These are phyloP conservation scores for Salvia rosmarinus DNA, from an alignment of 257 asterid genomes.

Conservation along the genomic window DNA sequence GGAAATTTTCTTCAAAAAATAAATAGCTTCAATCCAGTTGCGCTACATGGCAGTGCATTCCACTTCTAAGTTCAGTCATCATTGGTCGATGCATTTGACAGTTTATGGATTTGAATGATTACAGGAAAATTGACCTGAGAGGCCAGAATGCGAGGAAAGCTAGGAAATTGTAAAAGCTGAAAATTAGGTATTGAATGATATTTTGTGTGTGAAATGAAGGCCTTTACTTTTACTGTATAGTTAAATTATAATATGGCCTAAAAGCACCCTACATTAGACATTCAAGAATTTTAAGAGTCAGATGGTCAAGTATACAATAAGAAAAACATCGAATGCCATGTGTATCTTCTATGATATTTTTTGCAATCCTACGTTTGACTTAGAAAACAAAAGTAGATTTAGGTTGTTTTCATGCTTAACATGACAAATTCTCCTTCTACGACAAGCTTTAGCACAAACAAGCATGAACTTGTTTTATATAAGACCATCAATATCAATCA, in stretches of 20 bases:
- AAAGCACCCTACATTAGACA: background rate
- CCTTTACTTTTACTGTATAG: background rate
- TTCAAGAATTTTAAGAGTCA: background rate
- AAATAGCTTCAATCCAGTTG: background rate
- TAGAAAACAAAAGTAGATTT: no score
- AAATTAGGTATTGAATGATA: background rate
- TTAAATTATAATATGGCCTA: background rate
- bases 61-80: background rate
- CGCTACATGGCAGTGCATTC: background rate
- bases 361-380: no score
- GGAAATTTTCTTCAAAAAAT: no score
- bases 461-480: background rate
- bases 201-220: background rate
- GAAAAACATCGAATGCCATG: background rate
- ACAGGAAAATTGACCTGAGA: background rate
- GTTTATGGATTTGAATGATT: background rate
- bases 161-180: background rate
- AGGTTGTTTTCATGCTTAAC: slow-evolving; percentile 5
- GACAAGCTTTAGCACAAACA: slow-evolving; percentile 17
- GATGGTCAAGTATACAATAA: background rate
- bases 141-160: background rate
- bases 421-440: background rate
- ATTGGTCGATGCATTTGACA: background rate
- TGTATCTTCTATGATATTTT: background rate
- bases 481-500: slow-evolving; percentile 7